Conservation (phyloP, 257 asterid species). For the Solanum clarkiae region DNA sequence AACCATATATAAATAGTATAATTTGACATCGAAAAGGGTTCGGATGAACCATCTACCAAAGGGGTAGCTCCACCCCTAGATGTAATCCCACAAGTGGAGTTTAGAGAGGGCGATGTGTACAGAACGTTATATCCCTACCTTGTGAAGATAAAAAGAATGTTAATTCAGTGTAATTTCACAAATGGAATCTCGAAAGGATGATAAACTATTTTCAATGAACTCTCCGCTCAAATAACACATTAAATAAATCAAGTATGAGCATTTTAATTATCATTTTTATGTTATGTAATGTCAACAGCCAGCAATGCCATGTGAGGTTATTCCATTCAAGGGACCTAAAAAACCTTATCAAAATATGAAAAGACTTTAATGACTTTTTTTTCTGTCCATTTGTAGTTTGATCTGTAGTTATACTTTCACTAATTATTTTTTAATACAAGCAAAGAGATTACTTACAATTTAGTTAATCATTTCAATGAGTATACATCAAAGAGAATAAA, state of each 20-base stretch:
- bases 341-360: not conserved
- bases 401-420: not conserved
- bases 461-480: not conserved
- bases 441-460: not conserved
- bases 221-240: not conserved
- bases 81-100: not conserved
- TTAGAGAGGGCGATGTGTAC: not conserved
- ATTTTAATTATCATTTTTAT: not conserved
- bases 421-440: not conserved
- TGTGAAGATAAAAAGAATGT: too few species aligned
- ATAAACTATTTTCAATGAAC: fast-evolving
- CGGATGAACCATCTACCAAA: too few species aligned
- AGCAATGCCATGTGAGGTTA: slow-evolving; percentile 10
- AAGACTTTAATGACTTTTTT: not conserved
- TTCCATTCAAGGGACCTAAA: not conserved
- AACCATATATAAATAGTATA: too few species aligned
- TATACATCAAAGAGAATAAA: not conserved
- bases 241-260: not conserved
- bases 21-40: too few species aligned
- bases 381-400: not conserved
- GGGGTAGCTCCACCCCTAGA: too few species aligned
- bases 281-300: not conserved
- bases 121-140: too few species aligned
- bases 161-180: not conserved
- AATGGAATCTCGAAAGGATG: fast-evolving